Base-by-base conservation (phyloP, 2,329 filamentous ascomycete species). In the Cladosporium sp. region DNA sequence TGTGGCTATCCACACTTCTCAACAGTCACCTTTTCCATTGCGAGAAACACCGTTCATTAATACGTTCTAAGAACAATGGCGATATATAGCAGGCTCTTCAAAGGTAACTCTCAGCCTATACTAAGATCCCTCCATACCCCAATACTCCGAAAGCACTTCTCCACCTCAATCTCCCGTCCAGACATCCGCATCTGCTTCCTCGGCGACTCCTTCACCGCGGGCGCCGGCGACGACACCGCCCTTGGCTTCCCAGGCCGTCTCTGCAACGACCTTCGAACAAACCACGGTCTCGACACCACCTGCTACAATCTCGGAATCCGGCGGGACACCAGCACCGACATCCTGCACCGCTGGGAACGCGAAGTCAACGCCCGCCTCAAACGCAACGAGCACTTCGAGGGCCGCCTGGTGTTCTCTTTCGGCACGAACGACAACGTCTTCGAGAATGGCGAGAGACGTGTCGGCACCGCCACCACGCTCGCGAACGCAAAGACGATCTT, bases 121-220 rank as follows among this genome's bases (percentile, higher is more conserved):
- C 2, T 16, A 14, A 4, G 1, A 14, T 14, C 29, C 8, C 29
- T 31, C 5, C 5, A 31, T 31, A 8, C 29, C 5, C 29, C 29
- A 31, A 31, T 31, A 31, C 29, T 31, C 29, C 29, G 12, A 46
- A 46, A 2, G 7, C 40, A 21, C 8, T 46, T 46, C n/a, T 46
- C 40, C n/a, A 21, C n/a, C 40, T 23, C n/a, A 12, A 11, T 7
- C n/a, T 7, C 40, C n/a, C n/a, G n/a, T 23, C 26, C 23, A 21
- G 71, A 73, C n/a, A 76, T 70, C 12, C 66, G 70, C 2, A 58
- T 81, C 6, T 70, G 74, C 23, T 76, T 75, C 60, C 72, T 80
- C 33, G 78, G 74, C 60, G 75, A 73, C 29, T 58, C 31, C 21
- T 40, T 58, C 55, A 58, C 35, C 55, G 31, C 21, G 18, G 29